Evolutionary conservation across 768 basidiomycete species (phyloP).

Genomic region (Suillus tomentosus): DNA sequence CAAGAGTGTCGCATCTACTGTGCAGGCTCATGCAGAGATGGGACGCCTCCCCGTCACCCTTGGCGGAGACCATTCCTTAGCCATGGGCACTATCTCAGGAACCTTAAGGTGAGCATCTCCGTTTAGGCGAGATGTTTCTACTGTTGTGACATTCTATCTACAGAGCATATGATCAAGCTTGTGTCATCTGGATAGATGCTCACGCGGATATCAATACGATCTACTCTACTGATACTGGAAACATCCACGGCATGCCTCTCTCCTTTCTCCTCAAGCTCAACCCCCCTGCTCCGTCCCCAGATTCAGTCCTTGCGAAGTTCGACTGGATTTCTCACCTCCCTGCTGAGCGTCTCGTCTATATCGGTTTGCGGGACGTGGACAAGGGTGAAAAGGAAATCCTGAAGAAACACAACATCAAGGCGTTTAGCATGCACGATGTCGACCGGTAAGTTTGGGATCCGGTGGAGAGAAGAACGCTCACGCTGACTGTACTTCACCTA

Average conservation of each 20-base stretch:
- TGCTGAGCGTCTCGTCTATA: conserved; percentile 69
- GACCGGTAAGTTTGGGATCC: conserved; percentile 54
- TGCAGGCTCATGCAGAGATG: conserved; percentile 73
- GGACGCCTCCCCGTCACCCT: conserved; percentile 88
- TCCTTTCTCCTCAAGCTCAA: conserved; percentile 61
- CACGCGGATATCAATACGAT: conserved; percentile 96
- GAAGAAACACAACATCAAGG: conserved; percentile 42
- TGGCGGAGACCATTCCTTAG: conserved; percentile 94
- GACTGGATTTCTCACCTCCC: conserved; percentile 39
- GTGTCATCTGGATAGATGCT: conserved; percentile 96
- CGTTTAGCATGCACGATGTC: conserved; percentile 90
- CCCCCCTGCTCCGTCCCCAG: conserved; percentile 22
- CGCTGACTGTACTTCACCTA: conserved; percentile 36
- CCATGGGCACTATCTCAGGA: conserved; percentile 94
- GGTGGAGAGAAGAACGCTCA: conserved; percentile 55
- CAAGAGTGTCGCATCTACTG: conserved; percentile 72
- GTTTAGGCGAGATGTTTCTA: not conserved
- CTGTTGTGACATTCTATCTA: conserved; percentile 12
- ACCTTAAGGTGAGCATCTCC: conserved; percentile 62
- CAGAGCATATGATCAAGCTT: conserved; percentile 75
- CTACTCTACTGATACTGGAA: conserved; percentile 82
- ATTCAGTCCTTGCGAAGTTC: conserved; percentile 34
- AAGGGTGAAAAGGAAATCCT: conserved; percentile 17
- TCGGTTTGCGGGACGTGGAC: conserved; percentile 94
- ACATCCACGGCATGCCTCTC: conserved; percentile 97